Conservation (phyloP, 129 eudicot species). For the Flaveria ramosissima region DNA sequence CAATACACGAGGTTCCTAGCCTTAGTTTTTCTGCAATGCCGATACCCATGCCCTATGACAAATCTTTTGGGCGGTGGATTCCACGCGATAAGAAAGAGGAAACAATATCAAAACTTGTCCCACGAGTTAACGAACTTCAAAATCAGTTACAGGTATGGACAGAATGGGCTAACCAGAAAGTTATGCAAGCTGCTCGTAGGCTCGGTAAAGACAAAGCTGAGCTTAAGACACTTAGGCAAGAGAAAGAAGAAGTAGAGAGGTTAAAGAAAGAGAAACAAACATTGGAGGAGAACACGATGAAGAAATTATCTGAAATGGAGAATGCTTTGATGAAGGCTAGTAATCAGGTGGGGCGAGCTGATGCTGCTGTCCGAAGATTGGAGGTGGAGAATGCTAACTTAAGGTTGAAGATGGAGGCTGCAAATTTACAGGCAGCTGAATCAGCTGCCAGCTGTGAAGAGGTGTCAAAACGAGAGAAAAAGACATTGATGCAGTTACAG, state of each 20-base stretch:
- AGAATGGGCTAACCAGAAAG: slow-evolving; percentile 93
- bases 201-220: slow-evolving; percentile 82
- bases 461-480: slow-evolving; percentile 67
- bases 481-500: slow-evolving; percentile 66
- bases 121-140: slow-evolving; percentile 59
- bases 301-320: slow-evolving; percentile 86
- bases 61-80: slow-evolving; percentile 43
- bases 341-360: slow-evolving; percentile 78
- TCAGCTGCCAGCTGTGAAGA: slow-evolving; percentile 75
- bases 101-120: slow-evolving; percentile 58
- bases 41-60: slow-evolving; percentile 30
- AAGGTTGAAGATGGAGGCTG: slow-evolving; percentile 78
- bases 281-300: slow-evolving; percentile 73
- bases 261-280: slow-evolving; percentile 75
- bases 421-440: slow-evolving; percentile 60
- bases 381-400: slow-evolving; percentile 60
- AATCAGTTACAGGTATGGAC: slow-evolving; percentile 83
- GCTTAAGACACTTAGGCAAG: slow-evolving; percentile 73
- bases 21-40: slow-evolving; percentile 39
- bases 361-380: slow-evolving; percentile 66
- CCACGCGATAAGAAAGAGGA: slow-evolving; percentile 70
- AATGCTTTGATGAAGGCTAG: slow-evolving; percentile 75
- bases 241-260: slow-evolving; percentile 82
- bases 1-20: slow-evolving; percentile 42
- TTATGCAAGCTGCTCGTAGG: slow-evolving; percentile 87